phyloP scores from a whole-genome alignment of 1,284 basidiomycete genomes.

The Austropuccinia psidii region DNA sequence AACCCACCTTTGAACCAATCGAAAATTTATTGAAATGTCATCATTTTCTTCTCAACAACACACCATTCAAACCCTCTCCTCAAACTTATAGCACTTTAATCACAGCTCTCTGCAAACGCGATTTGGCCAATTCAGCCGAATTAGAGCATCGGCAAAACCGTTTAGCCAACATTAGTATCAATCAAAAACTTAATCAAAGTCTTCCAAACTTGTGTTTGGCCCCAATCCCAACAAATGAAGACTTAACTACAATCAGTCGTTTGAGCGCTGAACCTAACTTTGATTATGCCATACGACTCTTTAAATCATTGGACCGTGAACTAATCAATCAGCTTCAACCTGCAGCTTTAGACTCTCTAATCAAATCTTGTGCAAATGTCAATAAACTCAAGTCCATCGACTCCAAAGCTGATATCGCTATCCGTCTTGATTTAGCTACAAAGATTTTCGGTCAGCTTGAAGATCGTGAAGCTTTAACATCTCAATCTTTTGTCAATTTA shows the following conservation, averaged over 20 bases:
- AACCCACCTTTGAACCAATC: conserved; percentile 30
- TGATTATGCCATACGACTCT: conserved; percentile 4
- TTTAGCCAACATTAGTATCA: conserved; percentile 12
- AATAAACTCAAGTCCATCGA: background rate
- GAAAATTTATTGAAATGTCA: conserved; percentile 9
- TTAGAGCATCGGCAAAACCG: conserved; percentile 7
- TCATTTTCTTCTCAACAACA: conserved; percentile 17
- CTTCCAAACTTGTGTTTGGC: conserved; percentile 23
- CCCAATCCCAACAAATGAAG: conserved; percentile 12
- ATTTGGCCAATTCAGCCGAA: conserved; percentile 16
- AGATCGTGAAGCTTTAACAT: conserved; percentile 6
- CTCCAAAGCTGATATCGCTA: background rate
- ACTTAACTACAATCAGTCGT: background rate
- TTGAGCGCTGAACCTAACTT: conserved; percentile 27
- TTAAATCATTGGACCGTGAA: conserved; percentile 8
- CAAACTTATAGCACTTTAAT: conserved; percentile 34
- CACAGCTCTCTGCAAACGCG: conserved; percentile 28
- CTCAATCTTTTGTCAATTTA: conserved; percentile 16
- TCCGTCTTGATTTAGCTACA: conserved; percentile 20
- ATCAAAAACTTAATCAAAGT: conserved; percentile 33
- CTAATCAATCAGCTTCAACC: conserved; percentile 23
- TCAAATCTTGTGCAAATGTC: conserved; percentile 6
- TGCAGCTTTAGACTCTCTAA: conserved; percentile 13
- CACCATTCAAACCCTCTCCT: conserved; percentile 13
- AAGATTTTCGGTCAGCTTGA: conserved; percentile 22